A percentile compares a stretch with the other conserved stretches of the same genome.
Conservation (phyloP, 108 stramenopile species). For the Asterionellopsis glacialis region DNA sequence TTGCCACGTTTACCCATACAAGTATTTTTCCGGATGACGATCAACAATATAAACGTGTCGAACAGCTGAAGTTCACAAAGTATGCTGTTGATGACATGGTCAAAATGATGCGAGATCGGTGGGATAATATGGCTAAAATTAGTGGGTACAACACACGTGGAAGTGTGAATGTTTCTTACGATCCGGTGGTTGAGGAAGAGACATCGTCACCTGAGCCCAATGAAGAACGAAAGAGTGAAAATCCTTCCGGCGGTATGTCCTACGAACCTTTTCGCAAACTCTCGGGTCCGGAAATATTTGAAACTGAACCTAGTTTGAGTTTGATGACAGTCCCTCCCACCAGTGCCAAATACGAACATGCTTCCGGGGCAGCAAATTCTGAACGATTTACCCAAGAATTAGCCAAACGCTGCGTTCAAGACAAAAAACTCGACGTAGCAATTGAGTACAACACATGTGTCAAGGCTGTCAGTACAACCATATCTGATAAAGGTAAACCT, state of each 20-base stretch:
- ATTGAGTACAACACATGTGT: conserved; percentile 25
- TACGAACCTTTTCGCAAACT: no score
- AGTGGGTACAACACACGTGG: no score
- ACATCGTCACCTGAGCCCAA: no score
- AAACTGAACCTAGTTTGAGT: conserved; percentile 5
- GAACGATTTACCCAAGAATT: conserved; percentile 32
- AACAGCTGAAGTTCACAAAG: conserved; percentile 27
- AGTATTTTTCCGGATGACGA: conserved; percentile 24
- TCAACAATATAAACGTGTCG: conserved; percentile 13
- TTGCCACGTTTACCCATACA: conserved; percentile 19
- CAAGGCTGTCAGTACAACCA: conserved; percentile 3
- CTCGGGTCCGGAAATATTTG: background rate
- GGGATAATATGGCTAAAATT: conserved; percentile 8
- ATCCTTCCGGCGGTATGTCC: no score
- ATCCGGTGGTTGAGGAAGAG: no score
- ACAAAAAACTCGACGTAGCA: conserved; percentile 12
- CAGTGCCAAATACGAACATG: conserved; percentile 19
- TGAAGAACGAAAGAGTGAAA: no score
- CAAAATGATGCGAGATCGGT: conserved; percentile 22
- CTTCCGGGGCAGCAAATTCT: conserved; percentile 20
- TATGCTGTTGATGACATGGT: conserved; percentile 31
- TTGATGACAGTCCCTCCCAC: conserved; percentile 15
- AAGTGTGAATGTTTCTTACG: no score
- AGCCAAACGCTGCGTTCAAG: conserved; percentile 18
- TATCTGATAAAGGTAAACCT: conserved; percentile 1